A percentile compares a stretch with the other conserved stretches of the same genome.
phyloP scores from a whole-genome alignment of 2,329 filamentous ascomycete species.

The Aspergillus calidoustus region DNA sequence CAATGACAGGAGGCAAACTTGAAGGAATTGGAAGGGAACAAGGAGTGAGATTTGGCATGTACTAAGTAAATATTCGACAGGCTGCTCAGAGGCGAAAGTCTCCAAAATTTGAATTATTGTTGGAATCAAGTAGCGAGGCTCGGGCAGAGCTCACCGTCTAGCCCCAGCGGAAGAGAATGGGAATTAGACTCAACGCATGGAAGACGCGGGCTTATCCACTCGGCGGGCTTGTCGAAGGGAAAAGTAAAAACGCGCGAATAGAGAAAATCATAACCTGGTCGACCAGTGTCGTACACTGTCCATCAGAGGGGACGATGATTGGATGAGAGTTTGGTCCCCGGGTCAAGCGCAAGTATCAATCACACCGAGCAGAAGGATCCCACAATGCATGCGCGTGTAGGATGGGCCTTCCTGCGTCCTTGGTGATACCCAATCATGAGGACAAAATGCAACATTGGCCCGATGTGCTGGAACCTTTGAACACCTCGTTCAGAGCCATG shows the following conservation, averaged over 20 bases:
- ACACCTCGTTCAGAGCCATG: not conserved
- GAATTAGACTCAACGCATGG: slow-evolving; percentile 25
- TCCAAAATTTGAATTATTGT: slow-evolving; percentile 14
- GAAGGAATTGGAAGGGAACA: slow-evolving; percentile 6
- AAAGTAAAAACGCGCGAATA: slow-evolving; percentile 16
- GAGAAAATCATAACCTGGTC: not conserved
- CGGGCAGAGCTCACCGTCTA: slow-evolving; percentile 11
- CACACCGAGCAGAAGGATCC: slow-evolving; percentile 8
- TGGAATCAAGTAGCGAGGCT: slow-evolving; percentile 2
- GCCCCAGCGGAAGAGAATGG: slow-evolving; percentile 13
- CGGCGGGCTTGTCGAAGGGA: slow-evolving; percentile 1
- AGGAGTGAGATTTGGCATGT: slow-evolving; percentile 13
- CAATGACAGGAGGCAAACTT: not conserved
- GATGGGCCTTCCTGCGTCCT: slow-evolving; percentile 2
- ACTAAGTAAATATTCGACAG: slow-evolving; percentile 15
- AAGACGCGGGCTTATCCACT: slow-evolving; percentile 25
- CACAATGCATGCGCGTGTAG: slow-evolving; percentile 6
- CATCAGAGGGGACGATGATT: slow-evolving; percentile 18
- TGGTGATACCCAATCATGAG: slow-evolving; percentile 13
- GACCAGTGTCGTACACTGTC: slow-evolving; percentile 14
- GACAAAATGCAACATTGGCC: slow-evolving; percentile 2
- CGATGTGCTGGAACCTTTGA: slow-evolving; percentile 12
- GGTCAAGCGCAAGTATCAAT: slow-evolving; percentile 9
- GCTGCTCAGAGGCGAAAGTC: slow-evolving; percentile 5
- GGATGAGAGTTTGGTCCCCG: slow-evolving; percentile 18